Percentiles rank a stretch among this genome's conserved stretches.
Evolutionary conservation across 495 filamentous ascomycete species (phyloP).

Genomic region (Monascus purpureus): DNA sequence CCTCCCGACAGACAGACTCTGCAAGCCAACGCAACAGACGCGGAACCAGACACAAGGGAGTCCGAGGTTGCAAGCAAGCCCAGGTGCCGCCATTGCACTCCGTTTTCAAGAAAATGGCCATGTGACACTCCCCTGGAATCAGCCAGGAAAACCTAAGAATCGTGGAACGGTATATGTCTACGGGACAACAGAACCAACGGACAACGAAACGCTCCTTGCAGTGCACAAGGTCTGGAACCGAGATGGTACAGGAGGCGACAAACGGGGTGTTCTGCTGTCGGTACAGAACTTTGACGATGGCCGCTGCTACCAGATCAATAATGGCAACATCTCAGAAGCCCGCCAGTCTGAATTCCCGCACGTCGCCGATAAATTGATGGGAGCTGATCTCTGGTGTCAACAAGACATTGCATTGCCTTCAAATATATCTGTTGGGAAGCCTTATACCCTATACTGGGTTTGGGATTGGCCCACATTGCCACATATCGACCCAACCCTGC

Average conservation of each 20-base stretch:
- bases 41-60: slow-evolving; percentile 39
- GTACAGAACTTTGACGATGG: slow-evolving; percentile 70
- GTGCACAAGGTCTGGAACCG: slow-evolving; percentile 61
- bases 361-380: slow-evolving; percentile 25
- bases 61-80: slow-evolving; percentile 48
- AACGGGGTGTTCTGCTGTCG: slow-evolving; percentile 56
- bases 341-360: slow-evolving; percentile 41
- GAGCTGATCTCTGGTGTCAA: slow-evolving; percentile 57
- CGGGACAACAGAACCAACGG: slow-evolving; percentile 53
- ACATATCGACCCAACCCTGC: slow-evolving; percentile 26
- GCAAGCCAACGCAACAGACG: slow-evolving; percentile 37
- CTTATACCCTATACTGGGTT: slow-evolving; percentile 76
- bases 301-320: slow-evolving; percentile 63
- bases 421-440: slow-evolving; percentile 34
- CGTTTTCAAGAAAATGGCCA: slow-evolving; percentile 81
- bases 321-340: slow-evolving; percentile 30
- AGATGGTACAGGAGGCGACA: slow-evolving; percentile 64
- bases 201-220: slow-evolving; percentile 47
- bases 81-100: slow-evolving; percentile 58
- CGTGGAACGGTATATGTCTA: slow-evolving; percentile 71
- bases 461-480: slow-evolving; percentile 72
- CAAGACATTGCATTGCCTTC: slow-evolving; percentile 56
- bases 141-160: slow-evolving; percentile 47
- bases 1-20: slow-evolving; percentile 29
- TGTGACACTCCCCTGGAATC: slow-evolving; percentile 49